Evolutionary conservation across 2,329 filamentous ascomycete species (phyloP), one percentile per base, ranked within the genome.

Genomic region (Hymenoscyphus fructigenus): DNA sequence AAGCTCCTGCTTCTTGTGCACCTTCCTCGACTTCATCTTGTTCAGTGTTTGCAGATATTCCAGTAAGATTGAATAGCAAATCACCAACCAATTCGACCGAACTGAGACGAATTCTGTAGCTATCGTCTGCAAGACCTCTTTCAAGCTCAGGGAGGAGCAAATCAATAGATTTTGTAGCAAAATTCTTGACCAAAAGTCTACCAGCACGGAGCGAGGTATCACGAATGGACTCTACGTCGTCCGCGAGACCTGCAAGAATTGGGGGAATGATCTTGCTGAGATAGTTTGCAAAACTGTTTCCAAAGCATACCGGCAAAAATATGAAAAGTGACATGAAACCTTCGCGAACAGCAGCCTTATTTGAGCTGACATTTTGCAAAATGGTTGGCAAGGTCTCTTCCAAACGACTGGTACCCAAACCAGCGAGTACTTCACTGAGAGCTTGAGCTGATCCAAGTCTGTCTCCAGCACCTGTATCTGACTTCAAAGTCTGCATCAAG

Each of bases 321-420:
- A 99, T 98, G 80, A 99, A 99, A 50, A 99, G 85, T 7, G 95
- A 97, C 95, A 99, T 99, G 82, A 99, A 99, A 57, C 95, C 95
- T 82, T 99, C 95, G 73, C 95, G 89, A 69, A 99, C 92, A 62
- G 93, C 88, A 20, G 95, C 77, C 79, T 97, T 97, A 71, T 90
- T 87, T 73, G 94, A 98, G 71, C 92, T 89, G 70, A 97, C 94
- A 74, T 99, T 99, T 74, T 98, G 94, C 50, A 99, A 80, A 72
- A 99, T 97, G 14, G 94, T 97, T 47, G 95, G 96, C 57, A 99
- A 82, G 5, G 93, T 98, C 79, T 99, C 96, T 78, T 99, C 95
- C 71, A 99, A 82, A 71, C 95, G 91, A 60, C 90, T 86, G 0
- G 95, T 99, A 70, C 96, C 95, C 73, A 99, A 83, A 69, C 95